A percentile compares a stretch with the other conserved stretches of the same genome.
Evolutionary conservation across 345 rosid species (phyloP).

Genomic region (Citrus maxima): DNA sequence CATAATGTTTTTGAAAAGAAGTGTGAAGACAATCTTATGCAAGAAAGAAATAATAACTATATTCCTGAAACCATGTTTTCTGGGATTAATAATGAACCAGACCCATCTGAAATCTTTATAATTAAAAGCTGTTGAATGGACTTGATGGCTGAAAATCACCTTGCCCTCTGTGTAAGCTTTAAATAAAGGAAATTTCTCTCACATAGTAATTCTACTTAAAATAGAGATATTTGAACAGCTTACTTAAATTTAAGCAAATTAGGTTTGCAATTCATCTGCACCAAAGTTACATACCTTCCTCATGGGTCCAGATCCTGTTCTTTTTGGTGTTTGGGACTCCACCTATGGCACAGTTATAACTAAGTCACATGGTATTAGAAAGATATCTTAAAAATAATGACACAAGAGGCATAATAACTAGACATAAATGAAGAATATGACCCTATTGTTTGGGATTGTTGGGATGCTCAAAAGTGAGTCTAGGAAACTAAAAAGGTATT

Average conservation of each 20-base stretch:
- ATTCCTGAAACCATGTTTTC: background rate
- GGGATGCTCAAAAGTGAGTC: too few species aligned
- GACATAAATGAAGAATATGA: background rate
- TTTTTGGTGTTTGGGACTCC: conserved; percentile 39
- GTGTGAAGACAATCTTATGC: background rate
- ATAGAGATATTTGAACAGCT: background rate
- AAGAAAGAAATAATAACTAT: background rate
- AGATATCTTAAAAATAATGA: background rate
- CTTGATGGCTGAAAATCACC: background rate
- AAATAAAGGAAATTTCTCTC: background rate
- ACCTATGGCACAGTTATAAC: conserved; percentile 33
- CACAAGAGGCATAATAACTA: background rate
- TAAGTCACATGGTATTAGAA: background rate
- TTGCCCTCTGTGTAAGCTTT: background rate
- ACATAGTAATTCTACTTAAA: background rate
- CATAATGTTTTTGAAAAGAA: background rate
- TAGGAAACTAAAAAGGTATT: too few species aligned
- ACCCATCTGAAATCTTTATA: background rate
- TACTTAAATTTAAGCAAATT: background rate
- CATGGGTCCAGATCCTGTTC: conserved; percentile 70
- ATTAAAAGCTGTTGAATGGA: background rate
- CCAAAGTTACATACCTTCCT: conserved; percentile 58
- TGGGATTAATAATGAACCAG: background rate
- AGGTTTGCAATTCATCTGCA: background rate
- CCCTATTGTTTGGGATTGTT: too few species aligned